A percentile compares a stretch with the other conserved stretches of the same genome.
Evolutionary conservation across 495 filamentous ascomycete species (phyloP).

Genomic region (Sabuloglossum arenarium): DNA sequence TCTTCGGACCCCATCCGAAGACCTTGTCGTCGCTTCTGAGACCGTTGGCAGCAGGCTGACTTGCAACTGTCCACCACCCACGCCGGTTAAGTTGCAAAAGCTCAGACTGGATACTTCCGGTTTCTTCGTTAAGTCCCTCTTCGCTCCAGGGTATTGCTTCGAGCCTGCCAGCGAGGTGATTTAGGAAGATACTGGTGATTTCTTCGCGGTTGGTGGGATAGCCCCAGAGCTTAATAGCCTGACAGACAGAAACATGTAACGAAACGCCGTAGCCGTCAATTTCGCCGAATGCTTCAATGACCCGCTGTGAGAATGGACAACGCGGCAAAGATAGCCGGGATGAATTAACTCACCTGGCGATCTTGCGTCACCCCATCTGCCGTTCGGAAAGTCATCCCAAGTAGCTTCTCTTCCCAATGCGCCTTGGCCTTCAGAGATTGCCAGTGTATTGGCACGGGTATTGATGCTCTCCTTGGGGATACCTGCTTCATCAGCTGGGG

Average conservation of each 20-base stretch:
- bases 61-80: constrained; percentile 92
- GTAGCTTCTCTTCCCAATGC: constrained; percentile 86
- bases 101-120: constrained; percentile 48
- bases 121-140: constrained; percentile 71
- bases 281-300: constrained; percentile 79
- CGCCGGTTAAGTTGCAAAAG: constrained; percentile 57
- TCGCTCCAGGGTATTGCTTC: constrained; percentile 82
- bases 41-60: constrained; percentile 88
- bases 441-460: constrained; percentile 58
- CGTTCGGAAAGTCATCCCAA: constrained; percentile 98
- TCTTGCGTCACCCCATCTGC: constrained; percentile 77
- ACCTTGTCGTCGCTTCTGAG: constrained; percentile 49
- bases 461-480: constrained; percentile 36
- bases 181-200: constrained; percentile 57
- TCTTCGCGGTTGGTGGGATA: constrained; percentile 44
- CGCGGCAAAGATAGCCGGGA: neutral
- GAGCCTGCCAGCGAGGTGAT: constrained; percentile 56
- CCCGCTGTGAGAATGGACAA: constrained; percentile 6
- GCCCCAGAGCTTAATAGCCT: constrained; percentile 70
- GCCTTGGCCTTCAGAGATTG: constrained; percentile 82
- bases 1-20: constrained; percentile 85
- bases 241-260: constrained; percentile 56
- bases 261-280: constrained; percentile 90
- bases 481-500: constrained; percentile 40
- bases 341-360: constrained; percentile 12